Percentiles rank a stretch among this genome's conserved stretches.
Evolutionary conservation across 2,329 filamentous ascomycete genomes (phyloP).

Genomic region (Colletotrichum abscissum): DNA sequence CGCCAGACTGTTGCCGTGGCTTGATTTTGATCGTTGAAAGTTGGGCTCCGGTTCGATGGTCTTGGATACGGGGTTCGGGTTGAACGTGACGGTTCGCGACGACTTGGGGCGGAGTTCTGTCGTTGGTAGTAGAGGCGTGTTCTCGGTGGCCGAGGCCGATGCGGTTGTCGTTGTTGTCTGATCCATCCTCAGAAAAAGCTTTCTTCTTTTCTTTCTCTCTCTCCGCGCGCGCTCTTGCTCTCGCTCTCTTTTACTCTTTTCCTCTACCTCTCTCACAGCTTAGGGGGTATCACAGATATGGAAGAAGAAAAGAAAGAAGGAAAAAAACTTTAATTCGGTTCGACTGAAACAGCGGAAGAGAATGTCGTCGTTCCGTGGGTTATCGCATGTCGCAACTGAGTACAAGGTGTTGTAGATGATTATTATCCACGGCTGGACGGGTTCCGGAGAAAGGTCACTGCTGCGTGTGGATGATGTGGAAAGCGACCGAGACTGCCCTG

Average conservation of each 20-base stretch:
- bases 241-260: too few species aligned
- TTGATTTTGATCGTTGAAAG: conserved; percentile 43
- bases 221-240: too few species aligned
- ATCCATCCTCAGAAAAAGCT: conserved; percentile 32
- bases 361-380: not conserved
- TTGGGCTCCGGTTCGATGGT: conserved; percentile 65
- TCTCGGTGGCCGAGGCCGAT: conserved; percentile 42
- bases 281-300: conserved; percentile 26
- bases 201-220: not conserved
- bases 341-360: not conserved
- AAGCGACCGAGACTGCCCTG: conserved; percentile 9
- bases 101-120: conserved; percentile 54
- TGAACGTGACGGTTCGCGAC: conserved; percentile 80
- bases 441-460: conserved; percentile 25
- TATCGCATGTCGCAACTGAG: conserved; percentile 30
- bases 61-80: conserved; percentile 73
- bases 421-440: not conserved
- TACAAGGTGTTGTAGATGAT: conserved; percentile 1
- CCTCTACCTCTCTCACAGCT: not conserved
- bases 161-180: conserved; percentile 30
- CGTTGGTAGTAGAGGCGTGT: conserved; percentile 49
- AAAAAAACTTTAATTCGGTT: not conserved
- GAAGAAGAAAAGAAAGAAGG: not conserved
- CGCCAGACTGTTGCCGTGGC: conserved; percentile 43
- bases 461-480: conserved; percentile 19